Evolutionary conservation across 106 monocot species (phyloP).

Genomic region (Agapanthus africanus): DNA sequence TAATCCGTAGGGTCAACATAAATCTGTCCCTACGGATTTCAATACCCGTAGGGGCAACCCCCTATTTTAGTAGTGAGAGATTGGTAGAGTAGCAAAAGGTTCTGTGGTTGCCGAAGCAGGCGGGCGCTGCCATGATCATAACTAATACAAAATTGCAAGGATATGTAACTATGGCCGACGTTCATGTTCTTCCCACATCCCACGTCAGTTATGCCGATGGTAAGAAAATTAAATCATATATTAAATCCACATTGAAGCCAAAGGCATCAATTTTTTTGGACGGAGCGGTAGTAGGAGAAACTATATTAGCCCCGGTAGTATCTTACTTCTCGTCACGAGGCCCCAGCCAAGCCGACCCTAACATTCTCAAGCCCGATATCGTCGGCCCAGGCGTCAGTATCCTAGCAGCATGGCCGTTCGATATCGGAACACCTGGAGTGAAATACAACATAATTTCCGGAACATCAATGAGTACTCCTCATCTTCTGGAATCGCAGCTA

Average conservation of each 20-base stretch:
- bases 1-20: too few species aligned
- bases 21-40: too few species aligned
- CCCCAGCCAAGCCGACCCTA: background rate
- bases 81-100: conserved; percentile 3
- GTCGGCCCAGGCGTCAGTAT: conserved; percentile 10
- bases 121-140: conserved; percentile 30
- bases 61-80: too few species aligned
- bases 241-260: conserved; percentile 10
- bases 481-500: conserved; percentile 13
- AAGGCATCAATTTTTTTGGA: conserved; percentile 20
- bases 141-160: background rate
- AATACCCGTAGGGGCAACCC: too few species aligned
- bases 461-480: conserved; percentile 13
- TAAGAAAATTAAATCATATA: conserved; percentile 14
- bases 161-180: conserved; percentile 5
- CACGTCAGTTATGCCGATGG: conserved; percentile 14
- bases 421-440: background rate
- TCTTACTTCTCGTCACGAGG: conserved; percentile 14
- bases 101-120: conserved; percentile 21
- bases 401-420: conserved; percentile 15
- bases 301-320: background rate
- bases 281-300: conserved; percentile 8
- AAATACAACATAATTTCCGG: conserved; percentile 12
- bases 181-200: conserved; percentile 19
- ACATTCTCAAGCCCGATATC: conserved; percentile 12